phyloP scores from a whole-genome alignment of 2,329 filamentous ascomycete genomes.

The Penicillium thymicola region DNA sequence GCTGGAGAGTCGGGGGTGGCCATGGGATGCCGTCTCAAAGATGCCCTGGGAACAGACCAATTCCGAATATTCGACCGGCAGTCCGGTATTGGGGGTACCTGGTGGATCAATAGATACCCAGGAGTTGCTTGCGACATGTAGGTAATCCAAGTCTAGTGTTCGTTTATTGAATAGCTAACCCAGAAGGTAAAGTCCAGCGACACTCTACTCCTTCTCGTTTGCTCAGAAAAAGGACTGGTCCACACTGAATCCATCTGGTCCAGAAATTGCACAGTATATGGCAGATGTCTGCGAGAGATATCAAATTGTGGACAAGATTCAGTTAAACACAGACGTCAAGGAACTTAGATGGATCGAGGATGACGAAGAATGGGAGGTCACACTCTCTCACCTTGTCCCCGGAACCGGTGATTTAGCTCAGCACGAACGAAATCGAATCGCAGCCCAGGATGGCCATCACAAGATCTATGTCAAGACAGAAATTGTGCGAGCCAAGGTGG shows the following conservation, averaged over 20 bases:
- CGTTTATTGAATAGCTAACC: background rate
- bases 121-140: slow-evolving; percentile 57
- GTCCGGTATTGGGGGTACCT: slow-evolving; percentile 60
- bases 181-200: slow-evolving; percentile 44
- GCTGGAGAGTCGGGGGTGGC: slow-evolving; percentile 62
- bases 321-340: slow-evolving; percentile 57
- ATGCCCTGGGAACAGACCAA: slow-evolving; percentile 57
- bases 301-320: slow-evolving; percentile 55
- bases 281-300: slow-evolving; percentile 53
- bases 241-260: slow-evolving; percentile 47
- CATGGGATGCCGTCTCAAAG: slow-evolving; percentile 57
- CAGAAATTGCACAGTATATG: slow-evolving; percentile 52
- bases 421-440: slow-evolving; percentile 46
- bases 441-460: slow-evolving; percentile 43
- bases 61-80: slow-evolving; percentile 61
- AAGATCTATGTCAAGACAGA: slow-evolving; percentile 53
- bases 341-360: slow-evolving; percentile 52
- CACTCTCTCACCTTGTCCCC: slow-evolving; percentile 49
- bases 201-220: slow-evolving; percentile 58
- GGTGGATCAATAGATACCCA: slow-evolving; percentile 62
- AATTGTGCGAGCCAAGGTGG: slow-evolving; percentile 52
- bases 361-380: slow-evolving; percentile 55
- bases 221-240: slow-evolving; percentile 53
- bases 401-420: slow-evolving; percentile 54
- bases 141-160: slow-evolving; percentile 1